Evolutionary conservation across 139 green algal genomes (phyloP).

Genomic region (Chlamydomonas eustigma): DNA sequence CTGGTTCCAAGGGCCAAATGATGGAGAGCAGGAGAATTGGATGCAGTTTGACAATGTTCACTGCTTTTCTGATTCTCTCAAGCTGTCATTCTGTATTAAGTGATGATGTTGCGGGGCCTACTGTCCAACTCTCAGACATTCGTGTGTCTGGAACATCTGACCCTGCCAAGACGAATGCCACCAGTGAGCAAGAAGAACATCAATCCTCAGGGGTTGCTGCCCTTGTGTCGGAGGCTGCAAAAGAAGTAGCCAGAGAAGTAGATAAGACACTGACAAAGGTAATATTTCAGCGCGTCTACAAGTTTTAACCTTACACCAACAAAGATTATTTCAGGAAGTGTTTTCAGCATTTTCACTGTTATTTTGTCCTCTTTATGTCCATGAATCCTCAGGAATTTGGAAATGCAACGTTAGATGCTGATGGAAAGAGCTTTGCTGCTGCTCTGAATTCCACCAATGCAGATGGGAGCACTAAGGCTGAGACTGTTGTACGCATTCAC

Average conservation of each 20-base stretch:
- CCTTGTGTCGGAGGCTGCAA: neutral
- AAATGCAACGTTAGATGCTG: neutral
- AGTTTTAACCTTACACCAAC: neutral
- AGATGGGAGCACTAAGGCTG: neutral
- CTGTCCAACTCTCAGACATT: neutral
- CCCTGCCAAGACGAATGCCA: no score
- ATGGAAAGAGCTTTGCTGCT: neutral
- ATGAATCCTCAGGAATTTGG: slow-evolving; percentile 10
- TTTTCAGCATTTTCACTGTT: no score
- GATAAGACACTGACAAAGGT: slow-evolving; percentile 10
- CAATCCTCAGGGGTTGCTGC: neutral
- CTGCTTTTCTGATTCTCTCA: no score
- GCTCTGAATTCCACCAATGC: neutral
- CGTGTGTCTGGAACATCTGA: neutral
- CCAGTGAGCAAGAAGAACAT: neutral
- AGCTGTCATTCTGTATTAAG: no score
- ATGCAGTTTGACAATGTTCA: no score
- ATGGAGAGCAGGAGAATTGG: no score
- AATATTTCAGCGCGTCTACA: neutral
- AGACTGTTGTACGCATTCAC: slow-evolving; percentile 9
- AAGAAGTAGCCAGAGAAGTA: neutral
- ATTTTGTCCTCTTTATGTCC: no score
- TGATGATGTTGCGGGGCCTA: neutral
- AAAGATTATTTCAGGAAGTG: neutral
- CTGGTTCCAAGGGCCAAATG: no score